phyloP scores from a whole-genome alignment of 805 yeast species.

The Yamadazyma insecticola region DNA sequence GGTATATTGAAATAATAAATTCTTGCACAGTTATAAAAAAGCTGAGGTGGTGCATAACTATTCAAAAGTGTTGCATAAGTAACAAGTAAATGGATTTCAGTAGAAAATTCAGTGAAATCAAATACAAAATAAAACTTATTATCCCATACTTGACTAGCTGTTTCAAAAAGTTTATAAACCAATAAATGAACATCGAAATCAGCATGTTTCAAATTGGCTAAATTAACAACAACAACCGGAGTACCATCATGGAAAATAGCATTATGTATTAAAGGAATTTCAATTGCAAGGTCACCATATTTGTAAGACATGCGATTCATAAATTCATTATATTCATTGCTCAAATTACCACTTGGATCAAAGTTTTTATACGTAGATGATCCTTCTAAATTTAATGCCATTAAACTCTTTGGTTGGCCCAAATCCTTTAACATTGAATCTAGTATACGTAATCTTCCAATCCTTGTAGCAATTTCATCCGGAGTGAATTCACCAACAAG shows the following conservation, averaged over 20 bases:
- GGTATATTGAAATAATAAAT: conserved; percentile 52
- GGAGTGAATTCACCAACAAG: conserved; percentile 18
- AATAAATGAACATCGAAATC: conserved; percentile 44
- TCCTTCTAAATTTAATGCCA: conserved; percentile 35
- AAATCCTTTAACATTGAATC: conserved; percentile 44
- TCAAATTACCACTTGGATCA: conserved; percentile 32
- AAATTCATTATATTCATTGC: conserved; percentile 55
- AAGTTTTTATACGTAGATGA: conserved; percentile 44
- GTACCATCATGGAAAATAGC: conserved; percentile 69
- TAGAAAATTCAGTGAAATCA: conserved; percentile 64
- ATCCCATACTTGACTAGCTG: conserved; percentile 68
- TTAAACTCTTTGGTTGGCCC: conserved; percentile 56
- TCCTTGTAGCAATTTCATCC: conserved; percentile 17
- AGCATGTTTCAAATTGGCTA: conserved; percentile 27
- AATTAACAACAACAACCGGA: conserved; percentile 58
- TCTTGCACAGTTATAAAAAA: conserved; percentile 48
- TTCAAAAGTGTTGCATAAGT: conserved; percentile 32
- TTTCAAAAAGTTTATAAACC: conserved; percentile 57
- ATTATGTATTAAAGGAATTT: conserved; percentile 50
- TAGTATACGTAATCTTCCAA: conserved; percentile 29
- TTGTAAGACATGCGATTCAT: conserved; percentile 63
- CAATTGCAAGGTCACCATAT: conserved; percentile 43
- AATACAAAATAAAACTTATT: conserved; percentile 55
- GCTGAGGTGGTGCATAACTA: conserved; percentile 47
- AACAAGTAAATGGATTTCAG: conserved; percentile 13